phyloP scores from a whole-genome alignment of 805 yeast genomes.

The Metschnikowia lochheadii region DNA sequence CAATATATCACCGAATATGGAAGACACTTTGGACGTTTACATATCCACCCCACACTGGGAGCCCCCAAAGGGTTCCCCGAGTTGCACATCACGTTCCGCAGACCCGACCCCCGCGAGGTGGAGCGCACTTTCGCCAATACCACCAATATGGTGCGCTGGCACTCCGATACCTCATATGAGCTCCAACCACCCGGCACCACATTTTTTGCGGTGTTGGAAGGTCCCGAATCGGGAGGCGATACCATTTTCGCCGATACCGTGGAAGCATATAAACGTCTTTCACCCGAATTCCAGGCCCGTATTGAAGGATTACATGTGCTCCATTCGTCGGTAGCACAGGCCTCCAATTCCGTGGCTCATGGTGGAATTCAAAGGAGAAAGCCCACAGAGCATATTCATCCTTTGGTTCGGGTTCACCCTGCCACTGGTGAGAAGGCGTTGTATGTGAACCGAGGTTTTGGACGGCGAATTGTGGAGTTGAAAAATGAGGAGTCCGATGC shows the following conservation, averaged over 20 bases:
- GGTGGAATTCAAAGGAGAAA: conserved; percentile 34
- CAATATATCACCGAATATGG: conserved; percentile 29
- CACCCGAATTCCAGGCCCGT: conserved; percentile 32
- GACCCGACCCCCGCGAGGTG: conserved; percentile 27
- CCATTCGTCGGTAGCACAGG: conserved; percentile 34
- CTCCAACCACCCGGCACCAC: conserved; percentile 34
- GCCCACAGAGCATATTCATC: conserved; percentile 33
- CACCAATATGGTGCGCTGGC: conserved; percentile 33
- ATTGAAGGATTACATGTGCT: conserved; percentile 31
- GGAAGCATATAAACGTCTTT: conserved; percentile 35
- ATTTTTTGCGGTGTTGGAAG: conserved; percentile 32
- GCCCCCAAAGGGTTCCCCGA: conserved; percentile 32
- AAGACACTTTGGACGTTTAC: conserved; percentile 36
- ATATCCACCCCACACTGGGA: conserved; percentile 45
- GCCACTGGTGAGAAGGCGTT: conserved; percentile 30
- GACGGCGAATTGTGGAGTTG: conserved; percentile 33
- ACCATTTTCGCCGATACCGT: conserved; percentile 35
- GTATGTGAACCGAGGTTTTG: conserved; percentile 32
- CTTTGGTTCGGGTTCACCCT: conserved; percentile 34
- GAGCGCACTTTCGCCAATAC: conserved; percentile 25
- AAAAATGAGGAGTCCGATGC: conserved; percentile 32
- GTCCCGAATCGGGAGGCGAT: conserved; percentile 38
- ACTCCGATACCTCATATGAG: conserved; percentile 35
- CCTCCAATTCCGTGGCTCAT: conserved; percentile 22
- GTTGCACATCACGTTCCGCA: conserved; percentile 33